These are phyloP conservation scores for Wickerhamomyces sydowiorum DNA, from an alignment of 805 yeast genomes.

Conservation along the genomic window DNA sequence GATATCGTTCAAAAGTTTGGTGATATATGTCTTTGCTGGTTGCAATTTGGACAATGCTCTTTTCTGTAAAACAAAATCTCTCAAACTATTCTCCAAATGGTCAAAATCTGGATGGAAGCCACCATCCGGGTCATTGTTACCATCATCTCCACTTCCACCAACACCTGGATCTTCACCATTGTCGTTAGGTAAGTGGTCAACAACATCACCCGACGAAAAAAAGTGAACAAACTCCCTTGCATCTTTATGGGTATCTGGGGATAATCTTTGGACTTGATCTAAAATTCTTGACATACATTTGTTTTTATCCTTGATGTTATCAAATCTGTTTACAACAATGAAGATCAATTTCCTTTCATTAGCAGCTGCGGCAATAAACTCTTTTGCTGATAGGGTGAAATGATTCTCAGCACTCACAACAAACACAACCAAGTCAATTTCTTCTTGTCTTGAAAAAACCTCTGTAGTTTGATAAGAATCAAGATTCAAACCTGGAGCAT, in stretches of 20 bases:
- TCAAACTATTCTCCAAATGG: constrained; percentile 73
- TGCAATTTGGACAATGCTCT: constrained; percentile 82
- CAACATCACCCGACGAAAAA: constrained; percentile 58
- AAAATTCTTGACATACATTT: constrained; percentile 73
- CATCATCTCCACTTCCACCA: constrained; percentile 24
- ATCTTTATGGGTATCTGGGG: constrained; percentile 89
- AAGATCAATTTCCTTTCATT: constrained; percentile 88
- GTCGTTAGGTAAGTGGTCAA: constrained; percentile 29
- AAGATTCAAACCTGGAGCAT: constrained; percentile 95
- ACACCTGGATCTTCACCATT: constrained; percentile 33
- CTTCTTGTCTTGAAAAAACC: constrained; percentile 93
- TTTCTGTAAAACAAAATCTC: constrained; percentile 84
- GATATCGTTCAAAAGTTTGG: constrained; percentile 66
- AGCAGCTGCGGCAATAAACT: constrained; percentile 85
- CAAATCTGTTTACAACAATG: constrained; percentile 91
- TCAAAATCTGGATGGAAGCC: constrained; percentile 63
- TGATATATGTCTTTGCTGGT: constrained; percentile 87
- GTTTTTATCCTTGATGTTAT: constrained; percentile 73
- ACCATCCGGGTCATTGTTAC: constrained; percentile 23
- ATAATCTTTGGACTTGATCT: constrained; percentile 76
- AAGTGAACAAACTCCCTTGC: constrained; percentile 92
- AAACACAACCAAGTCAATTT: constrained; percentile 91
- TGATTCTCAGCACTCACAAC: constrained; percentile 96
- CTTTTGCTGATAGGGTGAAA: constrained; percentile 89
- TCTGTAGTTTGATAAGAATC: constrained; percentile 93